These are phyloP conservation scores for Lyophyllum decastes DNA, from an alignment of 768 basidiomycete genomes.

Conservation along the genomic window DNA sequence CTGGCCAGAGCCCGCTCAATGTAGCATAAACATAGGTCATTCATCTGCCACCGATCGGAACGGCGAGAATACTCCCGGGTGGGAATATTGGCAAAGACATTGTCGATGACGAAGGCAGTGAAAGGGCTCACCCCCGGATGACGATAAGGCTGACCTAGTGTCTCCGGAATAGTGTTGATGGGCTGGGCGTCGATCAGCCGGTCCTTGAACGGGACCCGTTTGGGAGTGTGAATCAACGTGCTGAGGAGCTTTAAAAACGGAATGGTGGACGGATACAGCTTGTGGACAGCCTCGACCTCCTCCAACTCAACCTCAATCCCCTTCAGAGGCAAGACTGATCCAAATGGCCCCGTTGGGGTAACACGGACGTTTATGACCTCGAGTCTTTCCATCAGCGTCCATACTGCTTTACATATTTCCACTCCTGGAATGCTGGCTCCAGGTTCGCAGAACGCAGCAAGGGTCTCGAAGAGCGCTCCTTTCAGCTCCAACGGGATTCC, in stretches of 20 bases:
- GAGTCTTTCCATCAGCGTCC: slow-evolving; percentile 81
- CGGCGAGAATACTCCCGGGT: slow-evolving; percentile 73
- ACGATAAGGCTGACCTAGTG: slow-evolving; percentile 78
- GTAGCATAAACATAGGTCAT: slow-evolving; percentile 82
- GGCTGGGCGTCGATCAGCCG: slow-evolving; percentile 59
- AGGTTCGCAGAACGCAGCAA: slow-evolving; percentile 82
- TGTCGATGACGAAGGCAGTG: slow-evolving; percentile 85
- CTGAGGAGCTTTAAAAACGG: slow-evolving; percentile 84
- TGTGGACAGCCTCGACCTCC: slow-evolving; percentile 78
- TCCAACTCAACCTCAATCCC: slow-evolving; percentile 89
- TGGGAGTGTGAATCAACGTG: slow-evolving; percentile 82
- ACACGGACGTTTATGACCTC: slow-evolving; percentile 81
- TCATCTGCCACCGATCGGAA: slow-evolving; percentile 84
- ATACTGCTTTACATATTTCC: slow-evolving; percentile 81
- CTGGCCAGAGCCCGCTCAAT: slow-evolving; percentile 82
- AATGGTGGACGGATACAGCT: slow-evolving; percentile 85
- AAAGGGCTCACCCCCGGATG: slow-evolving; percentile 82
- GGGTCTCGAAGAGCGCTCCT: slow-evolving; percentile 77
- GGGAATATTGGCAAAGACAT: slow-evolving; percentile 79
- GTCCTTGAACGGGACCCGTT: slow-evolving; percentile 64
- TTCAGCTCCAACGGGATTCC: slow-evolving; percentile 90
- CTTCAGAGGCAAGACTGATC: slow-evolving; percentile 54
- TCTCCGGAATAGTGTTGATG: slow-evolving; percentile 77
- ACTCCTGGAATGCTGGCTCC: slow-evolving; percentile 73
- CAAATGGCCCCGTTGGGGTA: slow-evolving; percentile 36